Evolutionary conservation across 2,329 filamentous ascomycete species (phyloP), one percentile per base, ranked within the genome.

Genomic region (Emericellopsis cladophorae): DNA sequence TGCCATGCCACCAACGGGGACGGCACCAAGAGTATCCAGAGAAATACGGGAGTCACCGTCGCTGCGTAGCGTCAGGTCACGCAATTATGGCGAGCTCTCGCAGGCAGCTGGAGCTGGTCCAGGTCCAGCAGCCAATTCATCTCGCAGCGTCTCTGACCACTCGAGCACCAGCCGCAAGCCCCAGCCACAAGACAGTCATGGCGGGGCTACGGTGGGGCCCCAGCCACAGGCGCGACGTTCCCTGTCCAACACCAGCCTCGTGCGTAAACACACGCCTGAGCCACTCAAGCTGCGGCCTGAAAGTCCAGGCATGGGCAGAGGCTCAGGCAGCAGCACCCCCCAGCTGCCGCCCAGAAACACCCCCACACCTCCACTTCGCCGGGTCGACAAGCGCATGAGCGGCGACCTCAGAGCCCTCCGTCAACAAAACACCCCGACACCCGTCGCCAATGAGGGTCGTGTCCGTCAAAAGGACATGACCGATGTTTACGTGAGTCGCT

Each of bases 401-500:
- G 81, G 83, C 61, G 84, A 93, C 69, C 70, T 93, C 52, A 50
- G 59, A 46, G 46, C 60, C 42, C 52, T 62, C 41, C 57, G 58
- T 49, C 57, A 58, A 53, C 58, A 58, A 57, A 58, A 55, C 54
- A 58, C 49, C 49, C 32, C 9, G 50, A 82, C 81, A 58, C 84
- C 86, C 54, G 73, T 87, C 64, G 84, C 81, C 62, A 88, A 90
- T 67, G 86, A 88, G 73, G 84, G 85, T 68, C 88, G 87, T 66
- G 80, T 77, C 65, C 84, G 85, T 60, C 68, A 81, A 58, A 82
- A 79, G 69, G 83, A 81, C 66, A 95, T 95, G 86, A 74, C 85
- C 61, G 86, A 95, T 72, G 81, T 94, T 67, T 95, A 84, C 68
- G 88, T 95, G 76, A 82, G 87, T 84, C 41, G 18, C 34, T n/a